Evolutionary conservation across 495 filamentous ascomycete genomes (phyloP), one percentile per base, ranked within the genome.

Genomic region (Schizothecium vesticola): DNA sequence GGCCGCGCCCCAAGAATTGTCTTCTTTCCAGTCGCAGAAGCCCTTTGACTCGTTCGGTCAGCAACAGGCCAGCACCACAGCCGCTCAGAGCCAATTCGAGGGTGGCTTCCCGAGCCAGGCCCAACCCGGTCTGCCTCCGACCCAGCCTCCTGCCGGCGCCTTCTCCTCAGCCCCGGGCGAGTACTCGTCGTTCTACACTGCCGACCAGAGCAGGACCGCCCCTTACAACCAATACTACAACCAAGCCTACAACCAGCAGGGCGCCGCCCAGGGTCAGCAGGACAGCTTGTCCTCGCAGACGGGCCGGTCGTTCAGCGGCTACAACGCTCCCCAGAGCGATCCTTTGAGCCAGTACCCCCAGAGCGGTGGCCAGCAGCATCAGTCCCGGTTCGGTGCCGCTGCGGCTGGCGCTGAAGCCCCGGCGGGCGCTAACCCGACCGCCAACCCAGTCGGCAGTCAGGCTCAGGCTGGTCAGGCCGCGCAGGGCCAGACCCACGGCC

Each of bases 11-110:
- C 86, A 87, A 64, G 90, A 92, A 59, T 75, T 80, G 56, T 75
- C 90, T 9, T 76, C 91, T 13, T 79, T 77, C 70, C 80, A 84
- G 21, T 79, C 84, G 11, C 91, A 92, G 74, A 98, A 98, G 79
- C 84, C 89, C 22, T 97, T 92, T 78, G 94, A 99, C 73, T 85
- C 90, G 2, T 99, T 96, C 79, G 86, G 84, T 62, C 92, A 94
- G 73, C 93, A 93, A 67, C 76, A 80, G 71, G 64, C 80, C 69
- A 59, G 85, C 78, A 73, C 78, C 67, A 67, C 84, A 70, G 75
- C 80, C 31, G 65, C 79, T 8, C 77, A 82, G 65, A 82, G 74
- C 68, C 80, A 86, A 64, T 78, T 74, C 57, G 76, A 78, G 62
- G 65, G 61, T 28, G 79, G 79, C 72, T 86, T 84, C 75, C 78